Base-by-base conservation (phyloP, 768 basidiomycete genomes). In the Mrakia gelida region DNA sequence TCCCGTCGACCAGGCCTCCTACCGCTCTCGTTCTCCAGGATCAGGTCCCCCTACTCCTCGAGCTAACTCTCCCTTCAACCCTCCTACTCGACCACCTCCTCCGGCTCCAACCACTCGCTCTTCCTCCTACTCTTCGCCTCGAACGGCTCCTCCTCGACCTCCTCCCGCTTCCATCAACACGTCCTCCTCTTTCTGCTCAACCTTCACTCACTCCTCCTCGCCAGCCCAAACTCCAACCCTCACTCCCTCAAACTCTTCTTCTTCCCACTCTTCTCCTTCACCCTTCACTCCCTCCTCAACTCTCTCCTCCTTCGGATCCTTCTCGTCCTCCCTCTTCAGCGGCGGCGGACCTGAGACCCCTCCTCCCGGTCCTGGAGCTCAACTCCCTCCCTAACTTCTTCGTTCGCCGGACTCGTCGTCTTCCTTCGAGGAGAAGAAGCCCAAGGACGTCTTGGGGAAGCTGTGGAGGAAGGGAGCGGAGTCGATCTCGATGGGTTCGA, bases 51-150 rank as follows among this genome's bases (percentile, higher is more conserved):
- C 65, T 41, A 41, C 38, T 10, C 38, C 65, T 68, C 34, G 38
- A 68, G 38, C 65, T 18, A 68, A 41, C 65, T 68, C 65, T 16
- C 11, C 65, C 32, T 68, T 68, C 34, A 68, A 68, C 15, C 65
- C 65, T 68, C 65, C 65, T 3, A 34, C 63, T 65, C 63, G 63
- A 65, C 63, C 28, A 30, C 63, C 28, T 9, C 28, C 63, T 65
- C 28, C 45, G 9, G 15, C 11, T 65, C 63, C 28, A 65, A 28
- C 63, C 28, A 30, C 13, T 28, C 34, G 32, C 21, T 34, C 32
- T 7, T 13, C 34, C 34, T 38, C 65, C 65, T 68, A 11, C 34
- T 68, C 65, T 15, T 32, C 23, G 11, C 15, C 65, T 13, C 38
- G 65, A 34, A 28, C 11, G 2, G 28, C 18, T 9, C 32, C 63